A percentile compares a stretch with the other conserved stretches of the same genome.
Conservation (phyloP, 2,329 filamentous ascomycete species). For the Aspergillus awamori region DNA sequence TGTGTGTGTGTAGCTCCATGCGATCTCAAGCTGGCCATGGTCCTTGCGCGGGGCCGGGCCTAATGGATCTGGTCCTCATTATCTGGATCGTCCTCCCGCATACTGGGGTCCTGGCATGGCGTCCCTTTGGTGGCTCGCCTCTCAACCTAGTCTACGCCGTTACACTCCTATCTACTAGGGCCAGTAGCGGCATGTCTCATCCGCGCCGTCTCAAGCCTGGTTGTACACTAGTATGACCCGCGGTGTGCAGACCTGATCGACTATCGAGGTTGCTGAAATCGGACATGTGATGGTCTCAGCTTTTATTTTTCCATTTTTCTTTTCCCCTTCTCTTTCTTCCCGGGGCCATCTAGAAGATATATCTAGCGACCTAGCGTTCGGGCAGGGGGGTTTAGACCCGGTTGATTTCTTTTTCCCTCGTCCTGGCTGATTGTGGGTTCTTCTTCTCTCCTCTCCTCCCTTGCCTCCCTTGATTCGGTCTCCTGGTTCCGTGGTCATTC, state of each 20-base stretch:
- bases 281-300: conserved; percentile 18
- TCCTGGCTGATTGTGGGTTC: background rate
- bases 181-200: conserved; percentile 2
- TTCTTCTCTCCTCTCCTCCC: background rate
- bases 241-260: conserved; percentile 2
- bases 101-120: background rate
- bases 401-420: background rate
- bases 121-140: conserved; percentile 4
- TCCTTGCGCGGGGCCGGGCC: background rate
- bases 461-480: conserved; percentile 3
- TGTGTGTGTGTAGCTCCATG: background rate
- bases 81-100: conserved; percentile 4
- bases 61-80: background rate
- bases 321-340: too few relatives aligned
- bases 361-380: background rate
- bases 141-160: background rate
- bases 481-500: conserved; percentile 9
- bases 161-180: conserved; percentile 2
- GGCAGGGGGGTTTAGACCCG: background rate
- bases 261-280: background rate
- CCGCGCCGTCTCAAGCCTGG: conserved; percentile 4
- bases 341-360: conserved; percentile 9
- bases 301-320: too few relatives aligned
- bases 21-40: background rate
- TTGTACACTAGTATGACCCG: background rate